Percentiles rank a stretch among this genome's conserved stretches.
These are phyloP conservation scores for Diaporthe helianthi DNA, from an alignment of 2,329 filamentous ascomycete genomes.

Conservation along the genomic window DNA sequence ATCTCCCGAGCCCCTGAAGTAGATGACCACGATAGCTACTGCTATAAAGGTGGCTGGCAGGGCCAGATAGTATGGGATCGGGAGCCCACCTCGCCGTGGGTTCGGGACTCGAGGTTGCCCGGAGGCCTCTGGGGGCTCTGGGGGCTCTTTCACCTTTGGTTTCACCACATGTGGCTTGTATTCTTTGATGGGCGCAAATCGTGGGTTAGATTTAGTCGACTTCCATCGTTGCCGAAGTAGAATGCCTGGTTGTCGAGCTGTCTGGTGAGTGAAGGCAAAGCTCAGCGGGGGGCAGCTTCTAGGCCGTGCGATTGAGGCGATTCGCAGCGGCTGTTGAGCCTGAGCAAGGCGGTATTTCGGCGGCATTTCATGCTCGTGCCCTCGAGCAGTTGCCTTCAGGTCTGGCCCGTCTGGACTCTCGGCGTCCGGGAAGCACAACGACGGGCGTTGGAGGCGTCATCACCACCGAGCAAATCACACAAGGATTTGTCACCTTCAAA, in stretches of 20 bases:
- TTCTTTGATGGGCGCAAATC: not conserved
- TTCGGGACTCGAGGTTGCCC: not conserved
- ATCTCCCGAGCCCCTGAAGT: not conserved
- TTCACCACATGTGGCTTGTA: constrained; percentile 7
- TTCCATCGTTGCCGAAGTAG: not conserved
- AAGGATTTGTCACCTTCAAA: not conserved
- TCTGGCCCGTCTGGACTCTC: not conserved
- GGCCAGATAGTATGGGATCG: constrained; percentile 6
- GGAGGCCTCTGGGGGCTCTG: not conserved
- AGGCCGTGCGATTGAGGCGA: not conserved
- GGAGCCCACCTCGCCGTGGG: not conserved
- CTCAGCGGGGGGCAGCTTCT: not conserved
- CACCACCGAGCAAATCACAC: not conserved
- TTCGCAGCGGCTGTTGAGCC: not conserved
- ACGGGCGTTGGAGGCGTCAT: not conserved
- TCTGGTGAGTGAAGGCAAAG: not conserved
- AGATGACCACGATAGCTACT: not conserved
- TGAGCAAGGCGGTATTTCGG: not conserved
- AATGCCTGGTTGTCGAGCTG: not conserved
- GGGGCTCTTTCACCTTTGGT: not conserved
- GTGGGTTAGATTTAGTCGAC: not conserved
- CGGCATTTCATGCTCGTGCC: not conserved
- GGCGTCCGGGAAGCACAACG: not conserved
- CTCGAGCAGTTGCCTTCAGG: not conserved
- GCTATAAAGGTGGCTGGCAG: constrained; percentile 13